These are phyloP conservation scores for Clavispora carvajalis DNA, from an alignment of 805 yeast species.

Conservation along the genomic window DNA sequence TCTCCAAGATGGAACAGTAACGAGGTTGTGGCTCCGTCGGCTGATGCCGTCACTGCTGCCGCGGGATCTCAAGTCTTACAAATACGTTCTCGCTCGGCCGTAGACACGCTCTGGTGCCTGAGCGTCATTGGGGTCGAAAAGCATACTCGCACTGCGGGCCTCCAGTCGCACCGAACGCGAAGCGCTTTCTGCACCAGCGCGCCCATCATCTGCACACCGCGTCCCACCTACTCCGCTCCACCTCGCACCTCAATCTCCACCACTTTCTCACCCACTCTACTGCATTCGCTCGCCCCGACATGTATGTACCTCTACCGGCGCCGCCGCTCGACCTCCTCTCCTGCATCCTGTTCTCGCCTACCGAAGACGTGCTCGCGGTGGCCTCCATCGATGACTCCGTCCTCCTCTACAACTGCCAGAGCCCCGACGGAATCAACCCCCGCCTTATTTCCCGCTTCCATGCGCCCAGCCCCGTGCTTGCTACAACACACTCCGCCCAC, in stretches of 20 bases:
- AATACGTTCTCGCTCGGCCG: too few relatives aligned
- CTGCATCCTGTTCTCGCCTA: slow-evolving; percentile 6
- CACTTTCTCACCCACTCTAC: neutral
- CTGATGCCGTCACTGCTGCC: too few relatives aligned
- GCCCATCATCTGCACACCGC: neutral
- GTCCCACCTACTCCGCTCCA: too few relatives aligned
- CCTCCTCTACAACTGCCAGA: slow-evolving; percentile 8
- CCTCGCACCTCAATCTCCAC: too few relatives aligned
- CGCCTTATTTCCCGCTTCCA: slow-evolving; percentile 3
- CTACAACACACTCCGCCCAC: slow-evolving; percentile 23
- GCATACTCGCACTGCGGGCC: too few relatives aligned
- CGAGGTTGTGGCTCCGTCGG: too few relatives aligned
- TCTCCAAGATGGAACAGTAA: too few relatives aligned
- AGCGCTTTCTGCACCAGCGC: too few relatives aligned
- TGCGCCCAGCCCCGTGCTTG: slow-evolving; percentile 20
- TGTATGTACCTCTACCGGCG: slow-evolving; percentile 8
- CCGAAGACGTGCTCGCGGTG: slow-evolving; percentile 9
- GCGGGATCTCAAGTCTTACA: too few relatives aligned
- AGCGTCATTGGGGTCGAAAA: too few relatives aligned
- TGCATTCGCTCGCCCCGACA: neutral
- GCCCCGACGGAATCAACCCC: neutral
- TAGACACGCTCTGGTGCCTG: too few relatives aligned
- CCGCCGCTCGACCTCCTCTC: slow-evolving; percentile 6
- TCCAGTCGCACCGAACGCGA: too few relatives aligned
- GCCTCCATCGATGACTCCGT: slow-evolving; percentile 7